Conservation (phyloP, 2,329 filamentous ascomycete species). For the Apiospora arundinis region DNA sequence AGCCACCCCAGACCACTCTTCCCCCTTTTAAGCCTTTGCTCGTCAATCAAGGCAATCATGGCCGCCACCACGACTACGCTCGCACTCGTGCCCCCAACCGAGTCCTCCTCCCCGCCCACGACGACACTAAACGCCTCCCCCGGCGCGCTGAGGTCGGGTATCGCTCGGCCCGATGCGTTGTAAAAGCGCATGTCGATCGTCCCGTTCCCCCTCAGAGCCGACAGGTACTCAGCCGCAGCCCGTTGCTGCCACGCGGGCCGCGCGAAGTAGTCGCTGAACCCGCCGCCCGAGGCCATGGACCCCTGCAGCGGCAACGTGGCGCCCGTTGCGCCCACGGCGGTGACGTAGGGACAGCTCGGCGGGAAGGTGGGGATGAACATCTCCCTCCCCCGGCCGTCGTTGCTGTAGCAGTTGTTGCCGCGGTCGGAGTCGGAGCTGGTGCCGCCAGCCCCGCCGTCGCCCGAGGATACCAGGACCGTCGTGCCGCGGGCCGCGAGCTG, state of each 20-base stretch:
- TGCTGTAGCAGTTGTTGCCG: slow-evolving; percentile 52
- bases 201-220: slow-evolving; percentile 36
- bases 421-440: not conserved
- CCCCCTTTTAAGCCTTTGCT: slow-evolving; percentile 61
- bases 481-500: slow-evolving; percentile 71
- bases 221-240: slow-evolving; percentile 53
- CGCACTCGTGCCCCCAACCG: slow-evolving; percentile 53
- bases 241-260: slow-evolving; percentile 52
- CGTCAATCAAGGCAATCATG: slow-evolving; percentile 69
- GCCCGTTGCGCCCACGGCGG: slow-evolving; percentile 62
- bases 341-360: slow-evolving; percentile 62
- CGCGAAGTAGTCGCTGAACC: slow-evolving; percentile 55
- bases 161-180: slow-evolving; percentile 58
- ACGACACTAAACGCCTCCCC: slow-evolving; percentile 40
- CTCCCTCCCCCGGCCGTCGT: slow-evolving; percentile 59
- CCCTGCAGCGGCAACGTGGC: slow-evolving; percentile 55
- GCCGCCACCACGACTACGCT: slow-evolving; percentile 67
- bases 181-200: slow-evolving; percentile 48
- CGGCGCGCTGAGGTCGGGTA: slow-evolving; percentile 69
- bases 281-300: slow-evolving; percentile 59
- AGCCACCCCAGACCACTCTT: slow-evolving; percentile 62
- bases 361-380: slow-evolving; percentile 62
- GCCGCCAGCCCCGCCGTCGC: slow-evolving; percentile 36
- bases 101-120: slow-evolving; percentile 38
- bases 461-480: slow-evolving; percentile 37